Base-by-base conservation (phyloP, 2,329 filamentous ascomycete species). In the Domatiomyces catenatus region DNA sequence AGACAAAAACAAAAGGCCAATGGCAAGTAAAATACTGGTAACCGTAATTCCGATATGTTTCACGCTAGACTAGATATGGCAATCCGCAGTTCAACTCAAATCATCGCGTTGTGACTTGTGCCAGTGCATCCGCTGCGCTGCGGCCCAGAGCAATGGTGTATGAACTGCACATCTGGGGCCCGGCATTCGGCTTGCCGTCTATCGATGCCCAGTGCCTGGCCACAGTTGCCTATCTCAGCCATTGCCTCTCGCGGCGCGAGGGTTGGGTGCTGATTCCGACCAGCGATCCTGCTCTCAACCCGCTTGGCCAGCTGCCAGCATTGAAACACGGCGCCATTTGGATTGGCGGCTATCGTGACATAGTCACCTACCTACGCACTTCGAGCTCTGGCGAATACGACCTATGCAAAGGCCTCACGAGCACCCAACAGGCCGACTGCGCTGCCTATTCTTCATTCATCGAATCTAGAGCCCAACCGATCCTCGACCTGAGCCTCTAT, bases 201-300 rank as follows among this genome's bases (percentile, higher is more conserved):
- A 84, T 96, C 61, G 89, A 96, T 62, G 75, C 90, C 45, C 86
- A 94, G 71, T 96, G 89, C 64, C 78, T 94, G 54, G 89, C 89
- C 24, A 75, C 83, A 44, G 80, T 94, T 58, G 80, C 85, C 49
- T 89, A 89, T 64, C 74, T 94, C 51, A 76, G 79, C 54, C 72
- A 79, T 59, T 75, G 75, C 52, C 70, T 86, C 20, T 75, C n/a
- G n/a, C n/a, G 77, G 36, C 64, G 67, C 51, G 67, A 71, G 46
- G 68, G 76, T 59, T 94, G 84, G 84, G 73, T 76, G 55, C 70
- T 93, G 55, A 71, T 92, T 57, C 77, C 83, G 44, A 84, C 78
- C 63, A 86, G 83, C 65, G 81, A 89, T 65, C 76, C 83, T 49
- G 78, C 79, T 43, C 69, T 83, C 56, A 83, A 81, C 61, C 80